phyloP scores from a whole-genome alignment of 176 grass and related monocot species.

The Echinochloa phyllopogon region DNA sequence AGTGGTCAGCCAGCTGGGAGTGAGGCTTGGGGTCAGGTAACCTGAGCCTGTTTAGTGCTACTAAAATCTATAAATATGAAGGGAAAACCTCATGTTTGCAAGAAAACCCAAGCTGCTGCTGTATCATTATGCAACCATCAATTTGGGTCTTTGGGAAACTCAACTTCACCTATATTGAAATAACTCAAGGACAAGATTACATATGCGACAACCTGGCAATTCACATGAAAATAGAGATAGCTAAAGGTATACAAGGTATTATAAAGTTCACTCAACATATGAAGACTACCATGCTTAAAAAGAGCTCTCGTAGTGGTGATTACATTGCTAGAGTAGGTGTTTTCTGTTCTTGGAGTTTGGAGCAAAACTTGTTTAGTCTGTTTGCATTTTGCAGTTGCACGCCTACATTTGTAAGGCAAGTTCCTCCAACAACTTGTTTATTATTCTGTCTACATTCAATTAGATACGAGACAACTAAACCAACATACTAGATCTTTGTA shows the following conservation, averaged over 20 bases:
- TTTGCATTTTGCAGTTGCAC: not conserved
- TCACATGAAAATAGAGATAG: not conserved
- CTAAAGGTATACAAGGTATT: not conserved
- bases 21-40: not conserved
- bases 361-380: not conserved
- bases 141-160: not conserved
- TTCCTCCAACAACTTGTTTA: not conserved
- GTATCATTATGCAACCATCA: not conserved
- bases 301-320: not conserved
- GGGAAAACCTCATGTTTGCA: not conserved
- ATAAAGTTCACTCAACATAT: slow-evolving; percentile 7
- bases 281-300: not conserved
- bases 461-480: not conserved
- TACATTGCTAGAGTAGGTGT: not conserved
- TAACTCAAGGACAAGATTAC: not conserved
- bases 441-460: not conserved
- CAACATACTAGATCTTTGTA: not conserved
- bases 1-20: not conserved
- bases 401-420: not conserved
- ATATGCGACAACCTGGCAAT: slow-evolving; percentile 1
- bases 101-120: not conserved
- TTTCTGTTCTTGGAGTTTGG: not conserved
- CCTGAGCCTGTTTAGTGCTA: not conserved
- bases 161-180: slow-evolving; percentile 31
- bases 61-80: not conserved